Base-by-base conservation (phyloP, 176 grass and related monocot genomes). In the Otatea glauca region DNA sequence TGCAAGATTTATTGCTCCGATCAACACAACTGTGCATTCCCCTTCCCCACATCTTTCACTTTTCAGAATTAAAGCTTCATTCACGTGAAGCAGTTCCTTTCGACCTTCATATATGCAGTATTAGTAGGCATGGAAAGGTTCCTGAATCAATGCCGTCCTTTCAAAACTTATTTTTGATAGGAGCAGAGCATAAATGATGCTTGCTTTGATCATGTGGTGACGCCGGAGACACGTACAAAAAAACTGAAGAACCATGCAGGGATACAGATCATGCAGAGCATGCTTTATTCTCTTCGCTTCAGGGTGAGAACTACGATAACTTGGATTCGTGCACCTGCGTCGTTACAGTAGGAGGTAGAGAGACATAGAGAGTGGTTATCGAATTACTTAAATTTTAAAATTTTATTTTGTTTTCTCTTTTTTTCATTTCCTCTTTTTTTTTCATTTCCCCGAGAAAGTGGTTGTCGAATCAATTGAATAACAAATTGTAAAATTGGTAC, bases 171-270 rank as follows among this genome's bases (percentile, higher is more conserved):
- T 29, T 29, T 64, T 50, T 55, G 43, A 83, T 3, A 60, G 41
- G 14, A 75, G 27, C 39, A 48, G 10, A 32, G 55, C 54, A 9
- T 77, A 65, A 78, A 78, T 58, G 56, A 65, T 56, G 2, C 9
- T 29, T 11, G 12, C 1, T 62, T 41, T 21, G 63, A 63, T 85
- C 63, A 24, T 64, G 88, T 71, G 83, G 88, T 47, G 77, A 47
- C 64, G 61, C 38, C 4, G 16, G 7, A 45, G 43, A 76, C 70
- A 70, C 77, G 88, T 85, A 14, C 2, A 1, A 1, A 1, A 9
- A 70, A 17, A 45, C 43, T 70, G 77, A 81, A 76, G n/a, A 85
- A 75, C 70, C 70, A 75, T 63, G 63, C 24, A 39, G 7, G 54
- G 11, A 62, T 54, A 41, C 65, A 53, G 37, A 20, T 73, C 14